phyloP scores from a whole-genome alignment of 495 filamentous ascomycete species.

The Penicillium subrubescens region DNA sequence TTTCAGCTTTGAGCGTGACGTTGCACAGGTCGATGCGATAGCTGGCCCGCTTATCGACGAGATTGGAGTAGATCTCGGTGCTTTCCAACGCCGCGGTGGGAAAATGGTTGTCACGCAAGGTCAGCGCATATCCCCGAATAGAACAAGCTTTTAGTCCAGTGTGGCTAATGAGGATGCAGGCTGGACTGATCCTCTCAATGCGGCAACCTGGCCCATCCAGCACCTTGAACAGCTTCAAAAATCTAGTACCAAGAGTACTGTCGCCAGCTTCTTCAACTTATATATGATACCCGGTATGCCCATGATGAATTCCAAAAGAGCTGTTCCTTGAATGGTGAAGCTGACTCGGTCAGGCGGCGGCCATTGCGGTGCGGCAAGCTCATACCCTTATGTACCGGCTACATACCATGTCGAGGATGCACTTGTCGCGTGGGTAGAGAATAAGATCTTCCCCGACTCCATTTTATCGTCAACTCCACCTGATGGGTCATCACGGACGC shows the following conservation, averaged over 20 bases:
- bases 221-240: background rate
- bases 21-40: background rate
- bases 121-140: background rate
- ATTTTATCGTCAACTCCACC: background rate
- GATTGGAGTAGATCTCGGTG: background rate
- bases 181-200: background rate
- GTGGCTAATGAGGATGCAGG: background rate
- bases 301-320: background rate
- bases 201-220: background rate
- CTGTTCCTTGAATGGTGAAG: background rate
- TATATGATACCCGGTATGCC: background rate
- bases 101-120: background rate
- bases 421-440: background rate
- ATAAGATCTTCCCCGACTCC: background rate
- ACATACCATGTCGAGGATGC: background rate
- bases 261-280: background rate
- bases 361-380: background rate
- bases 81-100: background rate
- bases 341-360: background rate
- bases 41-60: background rate
- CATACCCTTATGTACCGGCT: background rate
- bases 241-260: background rate
- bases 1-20: background rate
- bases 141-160: too few relatives aligned
- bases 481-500: background rate